phyloP scores from a whole-genome alignment of 257 asterid genomes.

The Eustoma russellianum region DNA sequence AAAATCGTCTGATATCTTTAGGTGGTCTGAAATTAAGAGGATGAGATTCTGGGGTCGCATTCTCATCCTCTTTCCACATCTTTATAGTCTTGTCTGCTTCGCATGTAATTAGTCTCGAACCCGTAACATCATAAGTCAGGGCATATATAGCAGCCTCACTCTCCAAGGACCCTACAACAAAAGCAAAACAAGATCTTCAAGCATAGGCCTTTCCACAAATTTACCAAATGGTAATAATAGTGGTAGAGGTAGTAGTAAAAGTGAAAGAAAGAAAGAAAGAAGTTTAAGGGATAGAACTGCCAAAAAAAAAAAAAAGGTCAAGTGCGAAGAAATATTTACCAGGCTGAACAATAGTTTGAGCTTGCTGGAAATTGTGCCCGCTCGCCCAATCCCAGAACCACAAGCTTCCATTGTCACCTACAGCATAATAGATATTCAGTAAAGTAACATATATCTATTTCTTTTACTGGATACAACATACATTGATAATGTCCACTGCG shows the following conservation, averaged over 20 bases:
- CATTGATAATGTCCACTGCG: too few species aligned
- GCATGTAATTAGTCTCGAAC: constrained; percentile 80
- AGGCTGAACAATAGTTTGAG: constrained; percentile 93
- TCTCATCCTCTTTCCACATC: constrained; percentile 96
- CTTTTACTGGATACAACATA: too few species aligned
- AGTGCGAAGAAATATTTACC: constrained; percentile 29
- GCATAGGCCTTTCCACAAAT: too few species aligned
- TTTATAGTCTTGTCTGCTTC: constrained; percentile 96
- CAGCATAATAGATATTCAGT: background rate
- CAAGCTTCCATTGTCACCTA: constrained; percentile 95
- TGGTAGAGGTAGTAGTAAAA: too few species aligned
- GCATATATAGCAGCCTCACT: constrained; percentile 97
- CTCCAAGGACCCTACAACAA: constrained; percentile 70
- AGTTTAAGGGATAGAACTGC: background rate
- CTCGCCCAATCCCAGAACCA: constrained; percentile 99
- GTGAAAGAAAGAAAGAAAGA: background rate
- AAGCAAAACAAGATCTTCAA: background rate
- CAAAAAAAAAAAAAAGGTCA: background rate
- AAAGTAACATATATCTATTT: too few species aligned
- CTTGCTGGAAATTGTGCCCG: constrained; percentile 96
- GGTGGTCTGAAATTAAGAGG: constrained; percentile 94
- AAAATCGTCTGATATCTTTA: constrained; percentile 76
- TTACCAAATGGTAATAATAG: too few species aligned
- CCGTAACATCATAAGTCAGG: constrained; percentile 51
- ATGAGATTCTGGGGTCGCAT: constrained; percentile 85